These are phyloP conservation scores for Glaciozyma martinii DNA, from an alignment of 768 basidiomycete species.

Conservation along the genomic window DNA sequence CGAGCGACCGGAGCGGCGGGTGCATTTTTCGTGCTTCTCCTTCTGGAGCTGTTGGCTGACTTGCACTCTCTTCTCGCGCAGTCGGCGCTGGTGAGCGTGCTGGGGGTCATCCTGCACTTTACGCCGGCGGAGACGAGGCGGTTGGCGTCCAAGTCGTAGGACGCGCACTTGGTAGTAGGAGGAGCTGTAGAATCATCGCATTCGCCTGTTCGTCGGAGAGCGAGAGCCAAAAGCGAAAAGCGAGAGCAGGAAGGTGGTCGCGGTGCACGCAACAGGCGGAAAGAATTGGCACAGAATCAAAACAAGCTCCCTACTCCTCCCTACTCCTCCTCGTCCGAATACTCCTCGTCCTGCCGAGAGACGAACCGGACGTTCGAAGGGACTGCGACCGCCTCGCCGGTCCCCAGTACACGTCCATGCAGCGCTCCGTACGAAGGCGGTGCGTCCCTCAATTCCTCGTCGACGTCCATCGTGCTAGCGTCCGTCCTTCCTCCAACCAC, in stretches of 20 bases:
- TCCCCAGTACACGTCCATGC: conserved; percentile 1
- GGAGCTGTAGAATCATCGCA: too few relatives aligned
- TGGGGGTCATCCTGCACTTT: conserved; percentile 86
- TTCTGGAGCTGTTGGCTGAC: background rate
- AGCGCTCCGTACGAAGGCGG: background rate
- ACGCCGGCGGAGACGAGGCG: conserved; percentile 90
- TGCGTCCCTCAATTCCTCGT: background rate
- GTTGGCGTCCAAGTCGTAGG: conserved; percentile 64
- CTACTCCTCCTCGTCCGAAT: background rate
- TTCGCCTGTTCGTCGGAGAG: too few relatives aligned
- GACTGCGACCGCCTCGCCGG: background rate
- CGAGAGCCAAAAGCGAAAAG: too few relatives aligned
- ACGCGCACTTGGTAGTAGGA: background rate
- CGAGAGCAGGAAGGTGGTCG: too few relatives aligned
- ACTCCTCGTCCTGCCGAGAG: background rate
- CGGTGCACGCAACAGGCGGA: too few relatives aligned
- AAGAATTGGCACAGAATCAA: too few relatives aligned
- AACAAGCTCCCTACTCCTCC: too few relatives aligned
- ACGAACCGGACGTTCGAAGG: background rate
- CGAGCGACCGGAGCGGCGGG: conserved; percentile 97
- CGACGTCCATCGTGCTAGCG: conserved; percentile 2
- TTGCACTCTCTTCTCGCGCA: conserved; percentile 37
- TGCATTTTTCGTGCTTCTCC: conserved; percentile 43
- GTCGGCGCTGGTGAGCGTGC: conserved; percentile 81
- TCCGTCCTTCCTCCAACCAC: background rate